Conservation (phyloP, 2,329 filamentous ascomycete species). For the Penicillium decumbens region DNA sequence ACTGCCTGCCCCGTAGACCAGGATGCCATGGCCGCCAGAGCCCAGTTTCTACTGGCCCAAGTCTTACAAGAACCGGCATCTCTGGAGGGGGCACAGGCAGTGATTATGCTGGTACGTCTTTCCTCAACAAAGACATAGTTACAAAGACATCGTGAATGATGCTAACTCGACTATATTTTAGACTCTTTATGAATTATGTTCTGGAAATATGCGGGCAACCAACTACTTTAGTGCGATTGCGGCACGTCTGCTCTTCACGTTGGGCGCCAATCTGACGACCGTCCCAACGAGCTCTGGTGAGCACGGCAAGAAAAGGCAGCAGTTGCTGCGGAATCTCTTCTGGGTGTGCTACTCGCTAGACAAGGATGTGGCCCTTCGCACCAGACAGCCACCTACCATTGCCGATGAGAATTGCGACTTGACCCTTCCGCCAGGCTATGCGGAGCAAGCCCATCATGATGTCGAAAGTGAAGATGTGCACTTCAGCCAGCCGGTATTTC, state of each 20-base stretch:
- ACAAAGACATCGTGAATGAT: neutral
- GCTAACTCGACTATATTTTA: constrained; percentile 10
- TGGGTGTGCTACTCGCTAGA: constrained; percentile 55
- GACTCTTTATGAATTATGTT: constrained; percentile 44
- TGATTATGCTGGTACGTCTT: constrained; percentile 47
- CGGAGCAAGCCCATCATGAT: constrained; percentile 27
- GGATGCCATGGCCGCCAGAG: constrained; percentile 41
- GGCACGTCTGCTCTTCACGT: constrained; percentile 47
- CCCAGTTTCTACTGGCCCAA: constrained; percentile 43
- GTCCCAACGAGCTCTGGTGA: constrained; percentile 12
- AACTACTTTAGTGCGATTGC: constrained; percentile 45
- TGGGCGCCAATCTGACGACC: constrained; percentile 44
- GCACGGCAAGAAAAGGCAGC: constrained; percentile 17
- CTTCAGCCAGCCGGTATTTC: constrained; percentile 34
- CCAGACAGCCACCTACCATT: constrained; percentile 51
- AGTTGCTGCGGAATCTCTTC: constrained; percentile 44
- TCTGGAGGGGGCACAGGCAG: constrained; percentile 44
- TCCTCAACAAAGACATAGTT: no score
- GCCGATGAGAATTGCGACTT: constrained; percentile 52
- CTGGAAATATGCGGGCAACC: constrained; percentile 47
- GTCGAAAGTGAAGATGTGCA: constrained; percentile 20
- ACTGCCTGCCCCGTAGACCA: constrained; percentile 32
- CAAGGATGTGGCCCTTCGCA: constrained; percentile 54
- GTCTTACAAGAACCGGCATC: constrained; percentile 43
- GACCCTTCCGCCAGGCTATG: constrained; percentile 44